Percentiles rank a stretch among this genome's conserved stretches.
Evolutionary conservation across 1,139 yeast genomes (phyloP).

Genomic region (Yamadazyma pseudoaaseri): DNA sequence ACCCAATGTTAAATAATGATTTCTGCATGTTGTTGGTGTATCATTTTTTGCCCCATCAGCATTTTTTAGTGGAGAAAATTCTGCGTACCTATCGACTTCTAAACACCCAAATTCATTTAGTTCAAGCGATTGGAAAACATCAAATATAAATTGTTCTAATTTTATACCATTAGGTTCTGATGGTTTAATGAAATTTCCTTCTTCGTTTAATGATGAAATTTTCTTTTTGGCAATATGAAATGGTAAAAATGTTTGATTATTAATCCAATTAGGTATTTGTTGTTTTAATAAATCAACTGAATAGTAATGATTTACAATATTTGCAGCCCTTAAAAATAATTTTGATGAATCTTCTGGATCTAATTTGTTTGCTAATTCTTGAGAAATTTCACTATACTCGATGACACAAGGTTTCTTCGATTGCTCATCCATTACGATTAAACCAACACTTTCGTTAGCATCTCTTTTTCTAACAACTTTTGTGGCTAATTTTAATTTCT

Average conservation of each 20-base stretch:
- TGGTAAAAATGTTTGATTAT: constrained; percentile 67
- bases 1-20: constrained; percentile 63
- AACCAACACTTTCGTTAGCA: constrained; percentile 86
- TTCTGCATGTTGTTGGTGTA: constrained; percentile 79
- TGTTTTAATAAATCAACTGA: constrained; percentile 65
- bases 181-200: constrained; percentile 59
- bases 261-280: constrained; percentile 69
- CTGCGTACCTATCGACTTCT: constrained; percentile 82
- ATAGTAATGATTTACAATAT: constrained; percentile 96
- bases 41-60: constrained; percentile 81
- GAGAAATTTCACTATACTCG: constrained; percentile 88
- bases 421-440: constrained; percentile 72
- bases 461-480: constrained; percentile 93
- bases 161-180: constrained; percentile 83
- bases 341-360: constrained; percentile 49
- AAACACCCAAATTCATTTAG: constrained; percentile 82
- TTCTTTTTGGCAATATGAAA: constrained; percentile 94
- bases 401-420: constrained; percentile 78
- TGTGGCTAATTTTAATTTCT: constrained; percentile 75
- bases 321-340: constrained; percentile 85
- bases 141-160: constrained; percentile 95
- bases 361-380: constrained; percentile 65
- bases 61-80: constrained; percentile 93
- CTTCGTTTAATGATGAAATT: constrained; percentile 59
- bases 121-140: constrained; percentile 82